Evolutionary conservation across 257 asterid genomes (phyloP).

Genomic region (Solanum bulbocastanum): DNA sequence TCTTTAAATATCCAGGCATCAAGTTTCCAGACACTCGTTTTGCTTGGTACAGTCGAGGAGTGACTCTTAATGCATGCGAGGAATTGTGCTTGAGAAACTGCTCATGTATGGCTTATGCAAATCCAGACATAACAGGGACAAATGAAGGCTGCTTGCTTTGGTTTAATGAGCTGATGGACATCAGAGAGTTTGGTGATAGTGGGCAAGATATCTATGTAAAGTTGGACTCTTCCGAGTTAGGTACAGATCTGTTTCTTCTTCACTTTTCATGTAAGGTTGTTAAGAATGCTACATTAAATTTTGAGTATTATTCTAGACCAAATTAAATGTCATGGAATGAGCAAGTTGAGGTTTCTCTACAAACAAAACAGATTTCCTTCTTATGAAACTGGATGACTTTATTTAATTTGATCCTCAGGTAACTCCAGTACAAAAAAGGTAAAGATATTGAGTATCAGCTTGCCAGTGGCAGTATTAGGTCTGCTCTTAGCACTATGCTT

Average conservation of each 20-base stretch:
- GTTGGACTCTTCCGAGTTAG: neutral
- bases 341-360: neutral
- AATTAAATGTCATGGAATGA: neutral
- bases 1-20: slow-evolving; percentile 8
- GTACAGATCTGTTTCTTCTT: neutral
- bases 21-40: slow-evolving; percentile 25
- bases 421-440: neutral
- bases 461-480: neutral
- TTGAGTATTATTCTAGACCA: neutral
- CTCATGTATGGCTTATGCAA: neutral
- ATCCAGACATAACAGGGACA: neutral
- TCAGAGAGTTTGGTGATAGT: neutral
- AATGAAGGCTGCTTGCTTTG: neutral
- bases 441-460: neutral
- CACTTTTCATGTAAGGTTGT: neutral
- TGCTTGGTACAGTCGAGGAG: neutral
- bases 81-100: neutral
- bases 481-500: neutral
- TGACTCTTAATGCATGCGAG: slow-evolving; percentile 3
- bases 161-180: neutral
- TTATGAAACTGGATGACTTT: neutral
- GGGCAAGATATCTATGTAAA: slow-evolving; percentile 1
- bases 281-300: neutral
- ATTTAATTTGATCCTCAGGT: neutral
- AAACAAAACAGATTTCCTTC: neutral